Conservation (phyloP, 768 basidiomycete species). For the Leccinum variicolor region DNA sequence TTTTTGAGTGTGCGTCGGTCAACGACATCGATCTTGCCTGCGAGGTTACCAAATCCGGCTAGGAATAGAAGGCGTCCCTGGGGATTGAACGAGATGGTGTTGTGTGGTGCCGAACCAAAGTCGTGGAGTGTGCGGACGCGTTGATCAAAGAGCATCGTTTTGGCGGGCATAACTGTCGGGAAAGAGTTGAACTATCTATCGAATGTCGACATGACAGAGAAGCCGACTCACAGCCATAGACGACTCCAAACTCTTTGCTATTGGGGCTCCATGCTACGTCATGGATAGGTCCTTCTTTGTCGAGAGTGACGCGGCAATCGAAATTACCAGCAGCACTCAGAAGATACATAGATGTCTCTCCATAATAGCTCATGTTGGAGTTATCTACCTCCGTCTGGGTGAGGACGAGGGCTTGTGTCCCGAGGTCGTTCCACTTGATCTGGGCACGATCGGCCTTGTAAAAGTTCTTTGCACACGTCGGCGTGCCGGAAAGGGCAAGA, state of each 20-base stretch:
- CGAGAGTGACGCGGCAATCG: constrained; percentile 82
- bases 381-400: constrained; percentile 98
- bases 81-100: constrained; percentile 93
- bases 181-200: background rate
- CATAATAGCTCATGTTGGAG: constrained; percentile 97
- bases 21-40: constrained; percentile 89
- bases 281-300: constrained; percentile 97
- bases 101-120: constrained; percentile 86
- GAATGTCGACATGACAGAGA: background rate
- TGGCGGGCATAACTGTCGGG: constrained; percentile 86
- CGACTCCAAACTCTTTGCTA: constrained; percentile 94
- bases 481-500: constrained; percentile 51
- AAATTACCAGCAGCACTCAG: constrained; percentile 91
- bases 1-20: constrained; percentile 86
- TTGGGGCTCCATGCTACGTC: constrained; percentile 97
- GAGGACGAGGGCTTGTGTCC: constrained; percentile 86
- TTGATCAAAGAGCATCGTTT: constrained; percentile 87
- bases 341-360: constrained; percentile 93
- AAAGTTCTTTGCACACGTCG: constrained; percentile 87
- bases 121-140: constrained; percentile 86
- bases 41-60: constrained; percentile 96
- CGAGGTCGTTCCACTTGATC: constrained; percentile 96
- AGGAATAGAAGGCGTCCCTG: constrained; percentile 85
- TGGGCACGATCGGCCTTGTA: constrained; percentile 92
- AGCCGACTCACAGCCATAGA: constrained; percentile 83